Base-by-base conservation (phyloP, 1,284 basidiomycete species). In the Moniliophthora roreri region DNA sequence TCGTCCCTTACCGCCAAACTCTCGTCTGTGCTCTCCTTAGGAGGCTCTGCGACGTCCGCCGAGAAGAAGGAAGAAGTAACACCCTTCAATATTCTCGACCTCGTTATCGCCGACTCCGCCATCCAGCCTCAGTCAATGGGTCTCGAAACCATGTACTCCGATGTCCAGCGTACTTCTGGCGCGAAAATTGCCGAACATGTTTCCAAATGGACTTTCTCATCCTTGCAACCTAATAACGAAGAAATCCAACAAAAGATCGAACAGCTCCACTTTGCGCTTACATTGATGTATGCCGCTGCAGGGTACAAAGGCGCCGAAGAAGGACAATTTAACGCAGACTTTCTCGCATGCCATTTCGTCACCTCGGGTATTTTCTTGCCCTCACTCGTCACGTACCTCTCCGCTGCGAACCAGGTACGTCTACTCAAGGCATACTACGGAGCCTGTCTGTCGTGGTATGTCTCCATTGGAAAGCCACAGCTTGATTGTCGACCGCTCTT, bases 301-400 rank as follows among this genome's bases (percentile, higher is more conserved):
- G 77, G 76, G 8, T 70, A 63, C 61, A 57, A 57, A 21, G 62
- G 62, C 18, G 60, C 55, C 32, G 47, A 57, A 8, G 28, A 41
- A 5, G 51, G 53, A 8, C 60, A 57, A 5, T 70, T 72, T 52
- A 66, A 63, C 18, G 67, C 70, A 0, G 72, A 78, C 53, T 79
- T 80, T 56, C 69, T 72, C 61, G 21, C 69, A 78, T 77, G 49
- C 48, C 77, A 78, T 48, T 48, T 72, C 28, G 70, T 78, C 41
- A 78, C 77, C 0, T 77, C 73, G 13, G 68, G 68, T 15, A 55
- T 74, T 35, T 75, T 76, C 58, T 58, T 77, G 1, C 65, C 73
- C 2, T 68, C 74, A 1, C 28, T 69, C 39, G 48, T 71, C 21
- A 55, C 64, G 4, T 60, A 66, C 35, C 60, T 77, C 28, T 60